Percentiles rank a stretch among this genome's conserved stretches.
These are phyloP conservation scores for Pyrus pyrifolia DNA, from an alignment of 306 rosid species.

Conservation along the genomic window DNA sequence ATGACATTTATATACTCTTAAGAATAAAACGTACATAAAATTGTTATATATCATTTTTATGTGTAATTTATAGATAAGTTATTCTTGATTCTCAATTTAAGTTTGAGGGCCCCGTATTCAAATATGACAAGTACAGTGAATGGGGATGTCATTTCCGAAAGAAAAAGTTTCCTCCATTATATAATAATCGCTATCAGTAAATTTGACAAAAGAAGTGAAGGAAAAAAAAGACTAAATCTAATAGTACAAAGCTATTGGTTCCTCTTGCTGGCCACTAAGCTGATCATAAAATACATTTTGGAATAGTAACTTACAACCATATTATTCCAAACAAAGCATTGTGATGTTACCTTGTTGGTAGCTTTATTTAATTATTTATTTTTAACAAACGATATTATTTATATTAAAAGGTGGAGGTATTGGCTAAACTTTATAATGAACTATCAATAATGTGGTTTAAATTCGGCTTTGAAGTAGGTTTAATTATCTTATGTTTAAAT, in stretches of 20 bases:
- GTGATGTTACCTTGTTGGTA: neutral
- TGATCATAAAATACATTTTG: neutral
- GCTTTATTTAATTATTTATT: neutral
- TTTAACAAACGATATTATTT: no score
- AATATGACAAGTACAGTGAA: neutral
- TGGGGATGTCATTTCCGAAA: neutral
- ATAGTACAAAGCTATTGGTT: neutral
- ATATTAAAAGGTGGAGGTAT: no score
- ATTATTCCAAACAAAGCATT: neutral
- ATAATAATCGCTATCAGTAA: neutral
- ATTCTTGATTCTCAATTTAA: neutral
- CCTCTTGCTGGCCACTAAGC: slow-evolving; percentile 4
- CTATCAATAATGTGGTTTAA: no score
- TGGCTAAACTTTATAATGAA: no score
- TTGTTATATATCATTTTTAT: no score
- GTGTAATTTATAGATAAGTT: no score
- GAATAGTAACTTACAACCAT: neutral
- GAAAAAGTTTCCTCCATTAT: neutral
- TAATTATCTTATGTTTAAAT: neutral
- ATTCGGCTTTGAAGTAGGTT: no score
- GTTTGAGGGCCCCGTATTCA: neutral
- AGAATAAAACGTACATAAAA: no score
- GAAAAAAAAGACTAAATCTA: neutral
- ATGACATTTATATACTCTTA: no score
- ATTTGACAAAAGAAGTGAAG: neutral